Evolutionary conservation across 2,329 filamentous ascomycete species (phyloP).

Genomic region (Esteya vermicola): DNA sequence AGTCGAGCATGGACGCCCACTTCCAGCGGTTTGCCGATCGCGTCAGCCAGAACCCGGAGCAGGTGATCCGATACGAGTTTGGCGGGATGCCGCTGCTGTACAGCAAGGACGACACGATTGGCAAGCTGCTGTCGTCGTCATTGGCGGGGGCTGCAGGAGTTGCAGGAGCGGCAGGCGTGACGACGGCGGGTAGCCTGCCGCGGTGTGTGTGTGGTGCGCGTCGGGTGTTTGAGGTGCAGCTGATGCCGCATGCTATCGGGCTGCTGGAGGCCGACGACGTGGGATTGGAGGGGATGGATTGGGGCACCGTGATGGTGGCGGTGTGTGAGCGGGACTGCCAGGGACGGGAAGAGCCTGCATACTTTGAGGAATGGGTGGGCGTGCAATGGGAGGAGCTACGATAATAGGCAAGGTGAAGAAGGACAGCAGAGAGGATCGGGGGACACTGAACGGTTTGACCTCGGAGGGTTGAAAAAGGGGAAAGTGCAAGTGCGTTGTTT

Average conservation of each 20-base stretch:
- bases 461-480: neutral
- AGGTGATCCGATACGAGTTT: constrained; percentile 71
- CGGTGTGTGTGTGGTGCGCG: constrained; percentile 65
- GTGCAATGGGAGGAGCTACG: constrained; percentile 88
- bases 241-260: constrained; percentile 80
- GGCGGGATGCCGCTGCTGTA: constrained; percentile 64
- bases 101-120: constrained; percentile 60
- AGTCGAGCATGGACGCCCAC: constrained; percentile 58
- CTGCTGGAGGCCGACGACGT: constrained; percentile 70
- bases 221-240: constrained; percentile 80
- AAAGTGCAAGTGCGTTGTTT: no score
- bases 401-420: constrained; percentile 18
- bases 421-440: neutral
- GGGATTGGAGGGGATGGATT: constrained; percentile 82
- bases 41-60: constrained; percentile 66
- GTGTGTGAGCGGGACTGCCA: constrained; percentile 74
- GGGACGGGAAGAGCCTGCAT: constrained; percentile 50
- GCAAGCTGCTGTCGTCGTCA: no score
- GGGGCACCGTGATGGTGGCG: constrained; percentile 82
- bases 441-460: no score
- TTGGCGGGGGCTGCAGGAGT: constrained; percentile 15
- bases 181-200: constrained; percentile 37
- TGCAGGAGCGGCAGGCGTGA: constrained; percentile 13
- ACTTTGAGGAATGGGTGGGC: constrained; percentile 91
- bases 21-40: constrained; percentile 74